Percentiles rank a stretch among this genome's conserved stretches.
These are phyloP conservation scores for Verticillium nonalfalfae DNA, from an alignment of 2,329 filamentous ascomycete species.

Conservation along the genomic window DNA sequence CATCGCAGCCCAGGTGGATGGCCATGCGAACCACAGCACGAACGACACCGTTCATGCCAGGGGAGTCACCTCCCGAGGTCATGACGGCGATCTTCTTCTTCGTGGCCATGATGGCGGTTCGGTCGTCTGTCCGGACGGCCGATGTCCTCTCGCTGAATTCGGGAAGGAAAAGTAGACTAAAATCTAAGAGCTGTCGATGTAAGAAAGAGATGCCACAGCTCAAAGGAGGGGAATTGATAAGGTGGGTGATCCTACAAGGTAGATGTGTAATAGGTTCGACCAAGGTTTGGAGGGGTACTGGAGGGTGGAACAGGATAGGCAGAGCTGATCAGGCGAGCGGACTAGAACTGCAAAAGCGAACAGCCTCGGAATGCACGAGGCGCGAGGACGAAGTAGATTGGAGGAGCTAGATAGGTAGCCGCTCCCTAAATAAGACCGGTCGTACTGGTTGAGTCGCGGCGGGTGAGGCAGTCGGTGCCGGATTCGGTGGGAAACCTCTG, in stretches of 20 bases:
- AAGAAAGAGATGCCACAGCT: not conserved
- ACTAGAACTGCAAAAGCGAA: not conserved
- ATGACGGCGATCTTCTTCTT: slow-evolving; percentile 78
- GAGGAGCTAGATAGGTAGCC: not conserved
- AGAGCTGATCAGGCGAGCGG: not conserved
- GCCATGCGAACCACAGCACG: slow-evolving; percentile 87
- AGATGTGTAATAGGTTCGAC: not conserved
- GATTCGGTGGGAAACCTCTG: not conserved
- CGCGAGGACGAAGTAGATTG: not conserved
- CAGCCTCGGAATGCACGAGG: not conserved
- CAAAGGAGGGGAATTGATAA: not conserved
- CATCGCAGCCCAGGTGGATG: slow-evolving; percentile 75
- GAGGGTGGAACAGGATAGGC: not conserved
- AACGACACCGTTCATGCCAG: slow-evolving; percentile 90
- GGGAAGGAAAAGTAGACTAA: not conserved
- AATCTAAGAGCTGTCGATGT: not conserved
- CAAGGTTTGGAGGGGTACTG: not conserved
- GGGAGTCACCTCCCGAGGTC: slow-evolving; percentile 91
- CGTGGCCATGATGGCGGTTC: slow-evolving; percentile 30
- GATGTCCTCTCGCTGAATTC: not conserved
- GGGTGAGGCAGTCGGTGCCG: not conserved
- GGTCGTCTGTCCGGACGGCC: not conserved
- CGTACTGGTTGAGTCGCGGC: not conserved
- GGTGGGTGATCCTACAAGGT: not conserved
- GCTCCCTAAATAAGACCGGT: not conserved